Evolutionary conservation across 2,329 filamentous ascomycete species (phyloP).

Genomic region (Exserohilum rostratum): DNA sequence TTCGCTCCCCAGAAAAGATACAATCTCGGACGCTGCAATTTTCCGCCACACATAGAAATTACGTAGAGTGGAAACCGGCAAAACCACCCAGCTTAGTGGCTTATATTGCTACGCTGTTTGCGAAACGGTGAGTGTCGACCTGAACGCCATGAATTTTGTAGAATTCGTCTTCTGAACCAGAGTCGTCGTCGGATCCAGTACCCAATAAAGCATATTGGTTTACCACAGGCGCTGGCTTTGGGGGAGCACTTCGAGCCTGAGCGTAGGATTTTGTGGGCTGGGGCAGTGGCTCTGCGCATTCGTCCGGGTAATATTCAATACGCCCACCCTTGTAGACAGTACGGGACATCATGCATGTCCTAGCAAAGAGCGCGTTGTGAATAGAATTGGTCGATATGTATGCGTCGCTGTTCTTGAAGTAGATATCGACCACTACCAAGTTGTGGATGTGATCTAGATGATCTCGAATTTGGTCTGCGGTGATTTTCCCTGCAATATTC

Average conservation of each 20-base stretch:
- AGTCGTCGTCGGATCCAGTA: slow-evolving; percentile 31
- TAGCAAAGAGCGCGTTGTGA: slow-evolving; percentile 74
- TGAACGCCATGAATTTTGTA: slow-evolving; percentile 29
- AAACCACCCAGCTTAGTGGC: neutral
- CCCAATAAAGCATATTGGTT: slow-evolving; percentile 43
- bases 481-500: slow-evolving; percentile 62
- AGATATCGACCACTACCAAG: slow-evolving; percentile 70
- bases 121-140: slow-evolving; percentile 28
- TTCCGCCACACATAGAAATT: neutral
- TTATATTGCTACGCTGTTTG: slow-evolving; percentile 28
- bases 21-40: neutral
- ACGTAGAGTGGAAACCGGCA: neutral
- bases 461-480: slow-evolving; percentile 67
- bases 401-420: slow-evolving; percentile 64
- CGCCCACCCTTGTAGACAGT: slow-evolving; percentile 72
- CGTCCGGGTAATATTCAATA: slow-evolving; percentile 74
- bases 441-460: slow-evolving; percentile 86
- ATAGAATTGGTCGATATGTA: slow-evolving; percentile 79
- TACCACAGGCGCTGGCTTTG: slow-evolving; percentile 30
- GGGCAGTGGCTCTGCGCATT: slow-evolving; percentile 68
- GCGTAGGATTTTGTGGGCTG: slow-evolving; percentile 19
- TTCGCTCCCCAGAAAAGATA: neutral
- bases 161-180: slow-evolving; percentile 35
- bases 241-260: slow-evolving; percentile 8
- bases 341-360: slow-evolving; percentile 74